Base-by-base conservation (phyloP, 306 rosid genomes). In the Cucumis sativus region DNA sequence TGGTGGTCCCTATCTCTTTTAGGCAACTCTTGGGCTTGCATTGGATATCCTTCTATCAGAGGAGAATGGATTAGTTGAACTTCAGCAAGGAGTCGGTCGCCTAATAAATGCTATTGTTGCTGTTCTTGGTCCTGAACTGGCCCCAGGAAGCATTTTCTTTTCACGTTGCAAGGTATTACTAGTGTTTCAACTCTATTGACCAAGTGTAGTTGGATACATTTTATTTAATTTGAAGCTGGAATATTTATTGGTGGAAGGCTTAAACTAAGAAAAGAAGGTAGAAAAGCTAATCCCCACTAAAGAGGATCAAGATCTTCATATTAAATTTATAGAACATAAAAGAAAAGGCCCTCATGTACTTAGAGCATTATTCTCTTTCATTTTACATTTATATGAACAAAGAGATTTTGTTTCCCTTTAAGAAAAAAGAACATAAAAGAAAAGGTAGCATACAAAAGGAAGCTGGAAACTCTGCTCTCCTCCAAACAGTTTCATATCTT, bases 41-140 rank as follows among this genome's bases (percentile, higher is more conserved):
- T 84, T 95, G 96, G 98, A 95, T 79, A 90, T 95, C 85, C 97
- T 92, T 78, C 82, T 95, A 82, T 88, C 97, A 10, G 98, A 92
- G 83, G 98, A 95, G 61, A 95, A 87, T 82, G 97, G 98, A 77
- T 88, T 88, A 82, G 88, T 89, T 80, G 91, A 86, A 83, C 89
- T 92, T 90, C 98, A 88, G 85, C 98, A 90, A 85, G 98, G 97
- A 63, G 97, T 90, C 81, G 98, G 97, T 63, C 93, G 98, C 80
- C 90, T 95, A 64, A 88, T 95, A 82, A 95, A 95, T 84, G 98
- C 97, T 60, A 84, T 95, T 77, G 97, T 95, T 71, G 90, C 97
- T 78, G 93, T 90, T 84, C 91, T 95, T 84, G 98, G 98, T 80
- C 98, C 98, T 47, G 98, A 95, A 88, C 98, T 95, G 82, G 88